Evolutionary conservation across 805 yeast genomes (phyloP), one percentile per base, ranked within the genome.

Genomic region (Ogataea pini): DNA sequence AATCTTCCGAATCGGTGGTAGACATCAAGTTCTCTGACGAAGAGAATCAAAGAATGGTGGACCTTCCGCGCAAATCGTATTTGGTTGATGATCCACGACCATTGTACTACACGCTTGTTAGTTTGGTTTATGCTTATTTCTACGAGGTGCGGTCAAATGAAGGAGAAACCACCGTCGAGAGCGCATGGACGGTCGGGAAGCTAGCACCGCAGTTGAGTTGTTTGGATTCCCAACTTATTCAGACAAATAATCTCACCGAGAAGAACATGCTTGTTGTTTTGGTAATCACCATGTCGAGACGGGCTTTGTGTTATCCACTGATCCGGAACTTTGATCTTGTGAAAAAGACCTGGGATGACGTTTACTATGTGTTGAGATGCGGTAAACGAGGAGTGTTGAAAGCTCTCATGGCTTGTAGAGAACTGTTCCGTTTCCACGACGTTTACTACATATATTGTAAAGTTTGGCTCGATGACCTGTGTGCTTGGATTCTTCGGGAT

Each of bases 141-240:
- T 90, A 84, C 62, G 97, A 94, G 54, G 67, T 77, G 42, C 71
- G 97, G 31, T 85, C 86, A 46, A 89, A 85, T 31, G 81, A 79
- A 59, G 85, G 84, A 10, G 84, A 79, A 16, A 79, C 81, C 44
- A 89, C 81, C 14, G 82, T 87, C 4, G 99, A 94, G 65, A 86
- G 96, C 48, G 89, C 95, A 0, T 94, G 99, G 99, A 83, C 92
- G 0, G 77, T 94, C 4, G 99, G 99, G 1, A 90, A 86, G 56
- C 58, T 94, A 18, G 71, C 83, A 0, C 96, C 98, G 1, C 94
- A 89, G 58, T 67, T 92, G 32, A 64, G 90, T 7, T 82, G 76
- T 55, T 68, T 94, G 27, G 98, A 90, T 63, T 69, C 79, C 13
- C 80, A 77, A 54, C 55, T 86, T 22, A 62, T 77, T 13, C 64